A percentile compares a stretch with the other conserved stretches of the same genome.
phyloP scores from a whole-genome alignment of 2,329 filamentous ascomycete species.

The Colletotrichum lini region DNA sequence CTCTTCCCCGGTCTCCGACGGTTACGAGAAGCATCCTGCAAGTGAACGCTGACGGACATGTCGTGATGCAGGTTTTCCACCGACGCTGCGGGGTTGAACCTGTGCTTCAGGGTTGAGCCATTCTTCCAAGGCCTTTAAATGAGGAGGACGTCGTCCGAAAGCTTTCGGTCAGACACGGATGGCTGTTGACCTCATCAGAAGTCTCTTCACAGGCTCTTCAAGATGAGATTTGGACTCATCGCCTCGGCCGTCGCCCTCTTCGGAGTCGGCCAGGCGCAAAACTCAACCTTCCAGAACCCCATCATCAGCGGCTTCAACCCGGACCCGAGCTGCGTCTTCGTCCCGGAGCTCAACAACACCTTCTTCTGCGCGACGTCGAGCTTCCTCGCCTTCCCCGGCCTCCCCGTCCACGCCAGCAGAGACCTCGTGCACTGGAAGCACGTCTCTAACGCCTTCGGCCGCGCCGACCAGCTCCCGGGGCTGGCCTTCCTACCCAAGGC shows the following conservation, averaged over 20 bases:
- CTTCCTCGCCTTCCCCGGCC: slow-evolving; percentile 66
- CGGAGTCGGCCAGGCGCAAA: slow-evolving; percentile 29
- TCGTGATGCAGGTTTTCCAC: slow-evolving; percentile 7
- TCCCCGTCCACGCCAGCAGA: slow-evolving; percentile 67
- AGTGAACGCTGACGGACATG: neutral
- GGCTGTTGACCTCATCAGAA: no score
- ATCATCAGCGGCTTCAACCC: slow-evolving; percentile 66
- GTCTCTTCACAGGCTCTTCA: neutral
- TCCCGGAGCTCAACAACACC: slow-evolving; percentile 56
- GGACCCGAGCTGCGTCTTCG: slow-evolving; percentile 62
- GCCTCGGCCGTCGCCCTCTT: neutral
- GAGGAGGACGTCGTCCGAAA: neutral
- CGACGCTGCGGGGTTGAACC: neutral
- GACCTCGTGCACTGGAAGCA: slow-evolving; percentile 66
- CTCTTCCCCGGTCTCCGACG: neutral
- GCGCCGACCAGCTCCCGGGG: slow-evolving; percentile 58
- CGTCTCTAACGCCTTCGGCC: slow-evolving; percentile 56
- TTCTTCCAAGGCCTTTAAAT: neutral
- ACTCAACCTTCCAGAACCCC: slow-evolving; percentile 56
- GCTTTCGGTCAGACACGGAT: no score
- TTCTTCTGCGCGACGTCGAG: slow-evolving; percentile 68
- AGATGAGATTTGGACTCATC: neutral
- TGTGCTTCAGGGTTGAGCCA: no score
- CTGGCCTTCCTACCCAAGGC: slow-evolving; percentile 49
- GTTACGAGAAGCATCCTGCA: accelerated